phyloP scores from a whole-genome alignment of 306 rosid genomes.

The Rosa multiflora region DNA sequence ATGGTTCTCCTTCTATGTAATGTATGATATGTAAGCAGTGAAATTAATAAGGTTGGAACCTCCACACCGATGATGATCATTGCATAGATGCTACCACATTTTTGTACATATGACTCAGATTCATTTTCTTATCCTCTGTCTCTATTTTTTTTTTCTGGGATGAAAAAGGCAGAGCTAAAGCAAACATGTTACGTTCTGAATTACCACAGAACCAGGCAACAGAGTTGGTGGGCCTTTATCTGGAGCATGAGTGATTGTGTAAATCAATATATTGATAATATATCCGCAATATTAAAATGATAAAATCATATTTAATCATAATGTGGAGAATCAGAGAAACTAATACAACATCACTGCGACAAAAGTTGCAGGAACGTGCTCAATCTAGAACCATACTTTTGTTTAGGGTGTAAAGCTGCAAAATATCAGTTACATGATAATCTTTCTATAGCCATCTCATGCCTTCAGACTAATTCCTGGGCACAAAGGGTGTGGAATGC shows the following conservation, averaged over 20 bases:
- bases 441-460: conserved; percentile 68
- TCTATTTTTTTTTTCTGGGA: no score
- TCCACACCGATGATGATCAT: no score
- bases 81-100: no score
- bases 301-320: not conserved
- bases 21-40: no score
- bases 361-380: not conserved
- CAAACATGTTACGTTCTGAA: no score
- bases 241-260: not conserved
- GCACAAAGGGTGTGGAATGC: conserved; percentile 77
- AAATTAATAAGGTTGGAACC: no score
- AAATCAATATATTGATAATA: not conserved
- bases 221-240: not conserved
- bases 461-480: conserved; percentile 71
- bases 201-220: no score
- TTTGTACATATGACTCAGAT: no score
- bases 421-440: conserved; percentile 52
- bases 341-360: not conserved
- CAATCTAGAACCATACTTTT: not conserved
- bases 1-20: no score
- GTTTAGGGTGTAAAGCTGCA: not conserved
- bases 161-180: no score
- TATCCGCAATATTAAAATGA: not conserved
- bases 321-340: not conserved
- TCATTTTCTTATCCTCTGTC: no score